phyloP scores from a whole-genome alignment of 202 grass and related monocot species.

The Setaria italica region DNA sequence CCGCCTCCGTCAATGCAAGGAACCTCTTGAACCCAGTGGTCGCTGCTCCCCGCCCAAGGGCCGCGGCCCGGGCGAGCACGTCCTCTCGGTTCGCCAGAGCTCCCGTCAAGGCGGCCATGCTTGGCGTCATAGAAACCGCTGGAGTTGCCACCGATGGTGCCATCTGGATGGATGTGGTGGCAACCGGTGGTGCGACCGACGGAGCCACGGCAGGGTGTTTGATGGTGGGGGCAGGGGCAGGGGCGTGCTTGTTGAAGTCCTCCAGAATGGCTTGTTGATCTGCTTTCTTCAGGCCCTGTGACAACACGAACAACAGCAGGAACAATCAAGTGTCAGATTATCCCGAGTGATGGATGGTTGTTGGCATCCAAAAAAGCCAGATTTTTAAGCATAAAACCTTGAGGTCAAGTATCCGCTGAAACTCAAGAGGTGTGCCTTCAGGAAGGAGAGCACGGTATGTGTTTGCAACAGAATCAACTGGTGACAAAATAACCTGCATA shows the following conservation, averaged over 20 bases:
- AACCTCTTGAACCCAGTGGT: conserved; percentile 99
- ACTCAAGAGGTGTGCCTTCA: conserved; percentile 88
- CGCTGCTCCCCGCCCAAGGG: conserved; percentile 87
- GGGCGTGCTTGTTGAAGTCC: conserved; percentile 90
- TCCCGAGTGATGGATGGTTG: not conserved
- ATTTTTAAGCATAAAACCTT: conserved; percentile 60
- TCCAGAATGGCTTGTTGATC: conserved; percentile 95
- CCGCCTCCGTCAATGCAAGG: conserved; percentile 93
- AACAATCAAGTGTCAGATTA: conserved; percentile 12
- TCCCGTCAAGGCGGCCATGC: conserved; percentile 51
- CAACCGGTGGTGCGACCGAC: conserved; percentile 39
- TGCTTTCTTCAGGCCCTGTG: conserved; percentile 95
- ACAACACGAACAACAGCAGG: conserved; percentile 1
- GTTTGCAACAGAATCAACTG: conserved; percentile 95
- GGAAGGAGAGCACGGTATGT: conserved; percentile 90
- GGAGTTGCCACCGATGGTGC: conserved; percentile 40
- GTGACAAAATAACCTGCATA: conserved; percentile 96
- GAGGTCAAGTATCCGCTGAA: conserved; percentile 96
- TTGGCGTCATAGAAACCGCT: conserved; percentile 49
- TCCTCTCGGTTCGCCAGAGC: conserved; percentile 85
- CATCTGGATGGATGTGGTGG: conserved; percentile 48
- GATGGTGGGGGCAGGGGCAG: conserved; percentile 66
- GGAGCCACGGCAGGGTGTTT: conserved; percentile 73
- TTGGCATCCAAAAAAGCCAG: not conserved
- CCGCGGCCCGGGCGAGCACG: conserved; percentile 86